Evolutionary conservation across 108 stramenopile species (phyloP).

Genomic region (Phaeodactylum tricornutum): DNA sequence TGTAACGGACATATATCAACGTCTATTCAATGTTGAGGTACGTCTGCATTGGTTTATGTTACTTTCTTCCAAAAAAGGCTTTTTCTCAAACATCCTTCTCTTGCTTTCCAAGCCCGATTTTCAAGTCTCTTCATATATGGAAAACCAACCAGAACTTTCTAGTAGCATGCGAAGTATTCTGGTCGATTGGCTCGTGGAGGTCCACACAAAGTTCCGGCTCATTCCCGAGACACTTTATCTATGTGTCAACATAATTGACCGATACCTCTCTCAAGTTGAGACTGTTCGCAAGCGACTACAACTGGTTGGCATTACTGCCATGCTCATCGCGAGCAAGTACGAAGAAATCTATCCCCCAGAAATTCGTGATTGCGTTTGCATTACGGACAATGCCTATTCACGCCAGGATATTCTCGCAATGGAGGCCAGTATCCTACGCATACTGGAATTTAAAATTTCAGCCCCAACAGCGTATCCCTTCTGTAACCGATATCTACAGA

Average conservation of each 20-base stretch:
- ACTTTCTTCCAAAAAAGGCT: slow-evolving; percentile 4
- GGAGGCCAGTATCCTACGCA: slow-evolving; percentile 85
- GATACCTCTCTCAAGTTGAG: slow-evolving; percentile 68
- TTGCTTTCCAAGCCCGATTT: background rate
- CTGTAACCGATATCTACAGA: slow-evolving; percentile 80
- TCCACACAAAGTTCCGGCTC: slow-evolving; percentile 97
- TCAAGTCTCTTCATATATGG: slow-evolving; percentile 60
- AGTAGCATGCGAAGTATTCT: slow-evolving; percentile 94
- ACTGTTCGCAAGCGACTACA: slow-evolving; percentile 85
- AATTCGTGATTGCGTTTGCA: slow-evolving; percentile 93
- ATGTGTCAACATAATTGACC: slow-evolving; percentile 95
- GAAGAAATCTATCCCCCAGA: slow-evolving; percentile 99
- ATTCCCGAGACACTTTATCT: slow-evolving; percentile 96
- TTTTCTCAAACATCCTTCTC: slow-evolving; percentile 3
- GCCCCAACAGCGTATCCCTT: slow-evolving; percentile 92
- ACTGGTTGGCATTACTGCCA: slow-evolving; percentile 96
- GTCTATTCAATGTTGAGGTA: slow-evolving; percentile 63
- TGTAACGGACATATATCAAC: slow-evolving; percentile 78
- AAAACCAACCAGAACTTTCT: slow-evolving; percentile 80
- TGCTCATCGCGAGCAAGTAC: slow-evolving; percentile 97
- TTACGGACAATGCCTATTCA: slow-evolving; percentile 93
- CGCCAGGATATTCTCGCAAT: slow-evolving; percentile 85
- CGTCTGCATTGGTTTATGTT: slow-evolving; percentile 11
- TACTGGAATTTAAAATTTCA: slow-evolving; percentile 83
- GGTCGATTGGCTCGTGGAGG: slow-evolving; percentile 98